Evolutionary conservation across 2,329 filamentous ascomycete species (phyloP).

Genomic region (Exophiala viscosa): DNA sequence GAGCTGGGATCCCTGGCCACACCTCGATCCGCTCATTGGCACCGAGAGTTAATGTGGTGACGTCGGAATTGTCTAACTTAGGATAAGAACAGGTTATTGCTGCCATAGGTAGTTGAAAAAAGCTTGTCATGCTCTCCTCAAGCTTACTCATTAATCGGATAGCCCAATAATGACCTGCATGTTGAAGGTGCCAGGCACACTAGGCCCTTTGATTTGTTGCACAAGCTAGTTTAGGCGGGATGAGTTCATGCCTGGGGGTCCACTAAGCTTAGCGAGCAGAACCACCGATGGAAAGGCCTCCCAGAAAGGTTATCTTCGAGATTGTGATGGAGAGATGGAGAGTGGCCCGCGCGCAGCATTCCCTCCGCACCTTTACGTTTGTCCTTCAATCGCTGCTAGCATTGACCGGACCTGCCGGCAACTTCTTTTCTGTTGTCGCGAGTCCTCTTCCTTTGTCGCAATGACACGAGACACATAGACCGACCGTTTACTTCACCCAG

Average conservation of each 20-base stretch:
- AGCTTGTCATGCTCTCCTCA: neutral
- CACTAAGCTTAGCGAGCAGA: neutral
- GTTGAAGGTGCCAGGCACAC: too few relatives aligned
- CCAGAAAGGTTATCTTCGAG: neutral
- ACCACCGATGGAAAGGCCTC: neutral
- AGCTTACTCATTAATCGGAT: neutral
- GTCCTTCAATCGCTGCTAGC: neutral
- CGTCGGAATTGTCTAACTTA: neutral
- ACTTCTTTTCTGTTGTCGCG: neutral
- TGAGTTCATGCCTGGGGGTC: neutral
- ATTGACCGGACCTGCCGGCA: neutral
- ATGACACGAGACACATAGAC: neutral
- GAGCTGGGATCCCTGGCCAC: too few relatives aligned
- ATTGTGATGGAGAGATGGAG: neutral
- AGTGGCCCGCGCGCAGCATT: neutral
- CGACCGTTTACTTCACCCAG: neutral
- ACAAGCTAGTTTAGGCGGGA: neutral
- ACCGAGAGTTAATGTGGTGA: neutral
- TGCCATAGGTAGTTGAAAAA: neutral
- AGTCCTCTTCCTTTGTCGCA: neutral
- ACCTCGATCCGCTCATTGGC: too few relatives aligned
- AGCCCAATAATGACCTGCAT: neutral
- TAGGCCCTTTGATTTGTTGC: neutral
- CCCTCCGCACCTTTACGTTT: neutral
- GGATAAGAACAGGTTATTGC: neutral